These are phyloP conservation scores for Hirsutella minnesotensis DNA, from an alignment of 2,329 filamentous ascomycete genomes.

Conservation along the genomic window DNA sequence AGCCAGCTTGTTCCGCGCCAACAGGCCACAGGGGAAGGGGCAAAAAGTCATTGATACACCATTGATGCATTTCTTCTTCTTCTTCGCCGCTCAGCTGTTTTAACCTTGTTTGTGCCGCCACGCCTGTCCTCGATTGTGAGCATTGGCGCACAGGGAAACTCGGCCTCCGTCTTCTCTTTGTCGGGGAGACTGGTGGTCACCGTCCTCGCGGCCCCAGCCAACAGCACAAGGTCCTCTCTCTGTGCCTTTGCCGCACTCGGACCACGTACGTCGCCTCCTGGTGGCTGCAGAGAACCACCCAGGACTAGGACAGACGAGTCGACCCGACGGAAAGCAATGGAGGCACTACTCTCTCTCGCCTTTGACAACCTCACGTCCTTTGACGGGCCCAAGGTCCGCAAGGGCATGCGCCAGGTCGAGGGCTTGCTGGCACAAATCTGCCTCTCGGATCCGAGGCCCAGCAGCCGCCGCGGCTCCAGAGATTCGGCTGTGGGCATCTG, in stretches of 20 bases:
- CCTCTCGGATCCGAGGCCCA: conserved; percentile 39
- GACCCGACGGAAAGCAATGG: too few species aligned
- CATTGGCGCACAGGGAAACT: neutral
- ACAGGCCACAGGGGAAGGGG: neutral
- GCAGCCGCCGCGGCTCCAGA: neutral
- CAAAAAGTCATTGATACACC: neutral
- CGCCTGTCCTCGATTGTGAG: neutral
- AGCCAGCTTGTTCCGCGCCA: neutral
- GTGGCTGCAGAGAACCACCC: too few species aligned
- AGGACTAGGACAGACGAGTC: neutral
- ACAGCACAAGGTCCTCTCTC: too few species aligned
- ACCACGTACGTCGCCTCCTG: too few species aligned
- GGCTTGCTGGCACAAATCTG: conserved; percentile 91
- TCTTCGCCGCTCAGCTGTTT: conserved; percentile 17
- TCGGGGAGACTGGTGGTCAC: too few species aligned
- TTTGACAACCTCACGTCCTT: conserved; percentile 96
- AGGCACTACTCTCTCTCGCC: conserved; percentile 79
- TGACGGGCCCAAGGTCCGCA: conserved; percentile 79
- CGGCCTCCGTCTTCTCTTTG: too few species aligned
- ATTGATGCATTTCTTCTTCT: too few species aligned
- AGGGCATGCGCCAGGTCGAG: conserved; percentile 88
- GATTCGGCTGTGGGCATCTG: conserved; percentile 1
- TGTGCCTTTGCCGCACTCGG: too few species aligned
- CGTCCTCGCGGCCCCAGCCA: too few species aligned
- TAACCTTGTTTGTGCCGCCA: conserved; percentile 8